A percentile compares a stretch with the other conserved stretches of the same genome.
phyloP scores from a whole-genome alignment of 441 rosid species.

The Pelargonium citronellum region DNA sequence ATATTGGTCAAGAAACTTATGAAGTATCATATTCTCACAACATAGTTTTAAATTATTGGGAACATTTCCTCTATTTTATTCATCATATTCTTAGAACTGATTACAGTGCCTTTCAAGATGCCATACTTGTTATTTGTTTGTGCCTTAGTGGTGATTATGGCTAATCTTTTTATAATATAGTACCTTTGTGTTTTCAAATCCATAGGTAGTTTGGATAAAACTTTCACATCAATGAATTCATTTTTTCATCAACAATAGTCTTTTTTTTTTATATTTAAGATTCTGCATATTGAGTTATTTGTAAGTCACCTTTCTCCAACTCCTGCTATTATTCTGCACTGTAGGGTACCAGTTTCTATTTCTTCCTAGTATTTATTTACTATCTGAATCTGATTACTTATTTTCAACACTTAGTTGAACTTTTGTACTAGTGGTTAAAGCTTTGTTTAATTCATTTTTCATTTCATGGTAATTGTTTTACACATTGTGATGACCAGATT shows the following conservation, averaged over 20 bases:
- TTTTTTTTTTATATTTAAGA: neutral
- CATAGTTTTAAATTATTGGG: neutral
- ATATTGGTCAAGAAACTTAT: slow-evolving; percentile 7
- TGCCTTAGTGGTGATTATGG: too few relatives aligned
- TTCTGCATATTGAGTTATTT: neutral
- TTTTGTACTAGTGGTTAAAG: neutral
- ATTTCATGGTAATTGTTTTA: neutral
- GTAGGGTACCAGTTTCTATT: neutral
- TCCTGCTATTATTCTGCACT: neutral
- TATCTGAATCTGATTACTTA: neutral
- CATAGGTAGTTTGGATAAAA: neutral
- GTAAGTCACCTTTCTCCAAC: neutral
- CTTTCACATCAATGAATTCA: neutral
- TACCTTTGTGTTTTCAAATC: neutral
- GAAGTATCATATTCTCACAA: neutral
- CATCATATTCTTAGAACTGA: neutral
- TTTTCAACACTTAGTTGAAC: neutral
- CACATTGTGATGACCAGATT: neutral
- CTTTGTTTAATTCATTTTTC: neutral
- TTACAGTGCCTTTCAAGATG: neutral
- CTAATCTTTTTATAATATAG: too few relatives aligned
- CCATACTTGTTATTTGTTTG: too few relatives aligned
- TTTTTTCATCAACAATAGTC: neutral
- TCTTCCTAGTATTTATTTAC: neutral
- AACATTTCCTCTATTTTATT: neutral